Conservation (phyloP, 768 basidiomycete species). For the Tylopilus subfusipes region DNA sequence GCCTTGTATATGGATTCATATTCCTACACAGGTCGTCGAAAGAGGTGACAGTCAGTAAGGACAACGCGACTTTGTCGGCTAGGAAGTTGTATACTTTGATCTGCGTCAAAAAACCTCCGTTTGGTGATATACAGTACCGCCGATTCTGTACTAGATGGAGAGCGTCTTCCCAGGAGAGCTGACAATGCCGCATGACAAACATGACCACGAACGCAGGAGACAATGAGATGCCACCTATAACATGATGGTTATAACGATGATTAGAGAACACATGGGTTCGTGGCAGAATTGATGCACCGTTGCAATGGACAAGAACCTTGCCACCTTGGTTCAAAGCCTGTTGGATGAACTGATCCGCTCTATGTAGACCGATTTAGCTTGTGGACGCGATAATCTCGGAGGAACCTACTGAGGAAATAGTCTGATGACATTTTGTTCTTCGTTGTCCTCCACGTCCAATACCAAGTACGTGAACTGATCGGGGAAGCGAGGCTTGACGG, state of each 20-base stretch:
- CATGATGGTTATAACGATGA: not conserved
- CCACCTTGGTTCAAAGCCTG: constrained; percentile 55
- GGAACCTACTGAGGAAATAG: constrained; percentile 74
- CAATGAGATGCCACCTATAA: constrained; percentile 76
- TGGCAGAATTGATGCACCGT: constrained; percentile 47
- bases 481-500: constrained; percentile 81
- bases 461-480: constrained; percentile 75
- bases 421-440: constrained; percentile 92
- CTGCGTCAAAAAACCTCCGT: constrained; percentile 87
- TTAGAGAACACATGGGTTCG: not conserved
- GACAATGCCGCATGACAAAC: constrained; percentile 87
- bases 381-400: not conserved
- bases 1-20: constrained; percentile 93
- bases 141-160: constrained; percentile 86
- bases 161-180: constrained; percentile 83
- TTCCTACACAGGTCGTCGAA: constrained; percentile 48
- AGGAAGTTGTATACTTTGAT: constrained; percentile 60
- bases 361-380: constrained; percentile 26
- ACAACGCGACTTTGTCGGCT: not conserved
- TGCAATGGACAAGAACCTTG: constrained; percentile 85
- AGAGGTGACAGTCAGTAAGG: not conserved
- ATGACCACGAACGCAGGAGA: constrained; percentile 89
- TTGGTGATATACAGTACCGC: constrained; percentile 91
- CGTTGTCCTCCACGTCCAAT: constrained; percentile 85
- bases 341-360: constrained; percentile 76